These are phyloP conservation scores for Nicotiana knightiana DNA, from an alignment of 257 asterid genomes.

Conservation along the genomic window DNA sequence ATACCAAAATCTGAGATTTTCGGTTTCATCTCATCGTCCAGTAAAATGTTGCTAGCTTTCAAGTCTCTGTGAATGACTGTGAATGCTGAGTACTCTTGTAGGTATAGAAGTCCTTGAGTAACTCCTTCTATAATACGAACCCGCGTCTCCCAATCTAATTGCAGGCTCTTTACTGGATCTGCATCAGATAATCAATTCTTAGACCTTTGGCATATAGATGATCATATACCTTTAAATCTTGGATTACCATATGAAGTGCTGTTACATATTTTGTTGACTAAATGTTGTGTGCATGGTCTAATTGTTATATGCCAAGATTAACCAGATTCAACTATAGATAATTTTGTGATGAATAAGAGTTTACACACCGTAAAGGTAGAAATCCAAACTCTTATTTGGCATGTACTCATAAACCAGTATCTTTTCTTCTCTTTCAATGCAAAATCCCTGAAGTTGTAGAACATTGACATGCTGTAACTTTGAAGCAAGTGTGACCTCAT, in stretches of 20 bases:
- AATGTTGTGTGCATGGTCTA: not conserved
- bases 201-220: not conserved
- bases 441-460: conserved; percentile 21
- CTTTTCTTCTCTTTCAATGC: conserved; percentile 26
- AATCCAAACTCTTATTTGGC: conserved; percentile 29
- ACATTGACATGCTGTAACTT: conserved; percentile 36
- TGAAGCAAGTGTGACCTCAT: conserved; percentile 29
- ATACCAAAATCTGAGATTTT: conserved; percentile 34
- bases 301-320: not conserved
- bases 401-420: conserved; percentile 32
- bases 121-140: conserved; percentile 33
- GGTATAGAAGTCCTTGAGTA: conserved; percentile 41
- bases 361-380: conserved; percentile 23
- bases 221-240: not conserved
- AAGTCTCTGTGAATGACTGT: conserved; percentile 37
- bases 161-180: conserved; percentile 21
- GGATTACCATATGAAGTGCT: not conserved
- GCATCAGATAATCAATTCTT: conserved; percentile 1
- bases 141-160: conserved; percentile 27
- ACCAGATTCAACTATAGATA: not conserved
- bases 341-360: not conserved
- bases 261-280: not conserved
- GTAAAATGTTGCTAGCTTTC: conserved; percentile 31
- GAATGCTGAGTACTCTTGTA: conserved; percentile 34
- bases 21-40: conserved; percentile 27